Conservation (phyloP, 371 early-diverging fungal species). For the Neoconidiobolus thromboides region DNA sequence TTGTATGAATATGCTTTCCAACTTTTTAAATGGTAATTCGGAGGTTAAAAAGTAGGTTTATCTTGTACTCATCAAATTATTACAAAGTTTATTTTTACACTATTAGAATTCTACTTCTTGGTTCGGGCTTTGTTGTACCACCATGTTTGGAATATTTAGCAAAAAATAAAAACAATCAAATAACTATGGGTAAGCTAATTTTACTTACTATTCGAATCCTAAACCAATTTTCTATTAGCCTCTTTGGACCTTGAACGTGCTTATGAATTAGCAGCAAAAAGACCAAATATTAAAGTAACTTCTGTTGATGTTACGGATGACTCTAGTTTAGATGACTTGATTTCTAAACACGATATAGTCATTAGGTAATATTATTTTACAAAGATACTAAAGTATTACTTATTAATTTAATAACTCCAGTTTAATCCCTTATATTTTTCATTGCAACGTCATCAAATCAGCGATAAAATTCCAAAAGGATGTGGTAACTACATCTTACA, state of each 20-base stretch:
- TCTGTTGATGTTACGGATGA: conserved; percentile 27
- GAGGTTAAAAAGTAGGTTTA: no score
- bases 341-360: conserved; percentile 66
- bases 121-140: conserved; percentile 85
- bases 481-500: conserved; percentile 93
- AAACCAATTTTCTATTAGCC: conserved; percentile 20
- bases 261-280: conserved; percentile 32
- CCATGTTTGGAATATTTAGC: conserved; percentile 73
- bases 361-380: conserved; percentile 35
- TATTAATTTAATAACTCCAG: conserved; percentile 16
- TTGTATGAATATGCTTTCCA: no score
- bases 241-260: conserved; percentile 57
- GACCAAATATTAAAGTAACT: conserved; percentile 25
- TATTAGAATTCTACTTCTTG: conserved; percentile 47
- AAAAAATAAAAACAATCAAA: conserved; percentile 32
- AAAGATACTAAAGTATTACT: no score
- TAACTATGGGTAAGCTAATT: conserved; percentile 45
- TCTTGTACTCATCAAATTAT: no score
- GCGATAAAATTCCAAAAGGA: conserved; percentile 73
- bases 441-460: conserved; percentile 58
- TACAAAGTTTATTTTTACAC: no score
- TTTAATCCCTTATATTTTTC: conserved; percentile 86
- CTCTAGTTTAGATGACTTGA: conserved; percentile 29
- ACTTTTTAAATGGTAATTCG: no score
- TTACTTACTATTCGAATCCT: conserved; percentile 1